Evolutionary conservation across 2,329 filamentous ascomycete genomes (phyloP), one percentile per base, ranked within the genome.

Genomic region (Epicoccum nigrum): DNA sequence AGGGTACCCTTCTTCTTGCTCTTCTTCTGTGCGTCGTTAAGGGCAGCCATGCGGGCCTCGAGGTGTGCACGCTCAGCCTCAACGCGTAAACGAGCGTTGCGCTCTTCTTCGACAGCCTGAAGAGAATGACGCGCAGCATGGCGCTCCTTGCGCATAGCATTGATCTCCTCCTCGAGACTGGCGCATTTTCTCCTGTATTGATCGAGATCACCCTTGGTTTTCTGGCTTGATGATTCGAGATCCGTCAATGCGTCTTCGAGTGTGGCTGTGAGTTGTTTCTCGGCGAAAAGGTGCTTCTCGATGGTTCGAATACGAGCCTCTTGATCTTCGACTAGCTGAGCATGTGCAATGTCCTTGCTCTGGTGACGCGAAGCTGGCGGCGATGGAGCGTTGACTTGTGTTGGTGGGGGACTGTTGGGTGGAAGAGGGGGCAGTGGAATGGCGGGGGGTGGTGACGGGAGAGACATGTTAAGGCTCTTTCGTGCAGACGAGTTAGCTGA

Each of bases 401-500:
- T 63, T 59, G 72, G 59, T 61, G 69, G 54, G 63, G 67, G 49
- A 59, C 76, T 59, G 78, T 81, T 45, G 34, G 62, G 63, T 3
- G 94, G 94, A 15, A 99, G 81, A 31, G 94, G 94, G 2, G 94
- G 94, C 27, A 99, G 84, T n/a, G 94, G 94, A 63, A 97, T 96
- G 0, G 91, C 92, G 0, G 94, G 94, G 4, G 94, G 94, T 21
- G 94, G 94, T 1, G 94, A 97, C 2, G 94, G 94, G 9, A 97
- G 79, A 3, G 92, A 94, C 11, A 85, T 83, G 38, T 92, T 87
- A 0, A 91, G 94, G 65, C 88, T 94, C 81, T 96, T 97, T 69
- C 90, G 89, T 34, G 94, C 82, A 59, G 88, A 88, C 12, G 88
- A 89, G 35, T 80, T 80, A 55, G 80, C 77, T 6, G 84, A 86